These are phyloP conservation scores for Rhizopus delemar DNA, from an alignment of 371 early-diverging fungal species.

Conservation along the genomic window DNA sequence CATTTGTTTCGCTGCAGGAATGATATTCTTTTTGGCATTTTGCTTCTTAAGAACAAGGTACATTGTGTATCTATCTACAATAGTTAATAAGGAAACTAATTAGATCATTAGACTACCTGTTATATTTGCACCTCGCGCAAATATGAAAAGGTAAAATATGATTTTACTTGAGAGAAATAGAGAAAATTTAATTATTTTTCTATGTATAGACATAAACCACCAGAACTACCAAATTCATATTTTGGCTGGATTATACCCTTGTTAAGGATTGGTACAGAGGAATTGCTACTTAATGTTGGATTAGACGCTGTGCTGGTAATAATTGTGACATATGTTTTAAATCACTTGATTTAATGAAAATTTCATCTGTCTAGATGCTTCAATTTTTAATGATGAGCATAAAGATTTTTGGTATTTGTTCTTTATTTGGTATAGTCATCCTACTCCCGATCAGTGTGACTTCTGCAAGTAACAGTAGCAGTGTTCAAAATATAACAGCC, in stretches of 20 bases:
- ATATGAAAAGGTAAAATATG: slow-evolving; percentile 51
- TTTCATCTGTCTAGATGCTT: slow-evolving; percentile 30
- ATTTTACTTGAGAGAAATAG: no score
- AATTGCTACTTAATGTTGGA: slow-evolving; percentile 61
- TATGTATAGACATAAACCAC: slow-evolving; percentile 54
- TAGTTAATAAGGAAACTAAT: not conserved
- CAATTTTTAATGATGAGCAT: slow-evolving; percentile 49
- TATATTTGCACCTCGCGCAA: slow-evolving; percentile 61
- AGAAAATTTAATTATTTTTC: not conserved
- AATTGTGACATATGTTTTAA: not conserved
- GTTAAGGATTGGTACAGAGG: slow-evolving; percentile 52
- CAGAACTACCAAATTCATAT: slow-evolving; percentile 50
- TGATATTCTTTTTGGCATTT: slow-evolving; percentile 51
- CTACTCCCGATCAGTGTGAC: slow-evolving; percentile 11
- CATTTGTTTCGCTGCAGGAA: slow-evolving; percentile 45
- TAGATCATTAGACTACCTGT: slow-evolving; percentile 36
- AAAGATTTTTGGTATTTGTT: slow-evolving; percentile 44
- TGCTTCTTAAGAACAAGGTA: slow-evolving; percentile 57
- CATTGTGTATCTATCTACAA: not conserved
- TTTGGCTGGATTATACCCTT: slow-evolving; percentile 68
- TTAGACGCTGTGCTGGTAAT: slow-evolving; percentile 67
- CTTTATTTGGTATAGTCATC: slow-evolving; percentile 38
- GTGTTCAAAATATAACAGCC: slow-evolving; percentile 5
- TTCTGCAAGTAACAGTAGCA: slow-evolving; percentile 34
- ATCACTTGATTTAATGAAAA: no score